These are phyloP conservation scores for Triticum dicoccoides DNA, from an alignment of 176 grass and related monocot genomes.

Conservation along the genomic window DNA sequence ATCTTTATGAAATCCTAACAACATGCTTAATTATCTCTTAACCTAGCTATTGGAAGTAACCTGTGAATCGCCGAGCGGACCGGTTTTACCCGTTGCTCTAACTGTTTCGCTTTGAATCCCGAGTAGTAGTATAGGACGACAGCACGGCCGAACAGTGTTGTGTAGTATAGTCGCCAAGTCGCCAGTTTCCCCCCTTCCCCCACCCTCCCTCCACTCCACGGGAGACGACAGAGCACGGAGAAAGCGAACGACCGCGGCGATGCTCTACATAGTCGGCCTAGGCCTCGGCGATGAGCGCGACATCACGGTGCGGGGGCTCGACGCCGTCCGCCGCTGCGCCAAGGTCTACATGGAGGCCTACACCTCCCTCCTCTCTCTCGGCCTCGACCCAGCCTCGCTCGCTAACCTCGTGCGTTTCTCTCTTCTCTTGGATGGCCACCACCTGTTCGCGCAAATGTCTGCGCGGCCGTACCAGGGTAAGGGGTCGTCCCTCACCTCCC, in stretches of 20 bases:
- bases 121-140: neutral
- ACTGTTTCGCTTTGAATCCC: too few relatives aligned
- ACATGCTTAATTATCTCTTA: too few relatives aligned
- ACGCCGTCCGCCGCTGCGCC: slow-evolving; percentile 62
- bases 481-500: neutral
- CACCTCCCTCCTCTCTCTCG: slow-evolving; percentile 89
- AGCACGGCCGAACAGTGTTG: neutral
- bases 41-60: too few relatives aligned
- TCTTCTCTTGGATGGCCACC: neutral
- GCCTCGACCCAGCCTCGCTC: slow-evolving; percentile 70
- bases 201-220: neutral
- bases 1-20: too few relatives aligned
- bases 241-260: slow-evolving; percentile 7
- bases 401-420: slow-evolving; percentile 50
- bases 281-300: slow-evolving; percentile 85
- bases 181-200: neutral
- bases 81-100: too few relatives aligned
- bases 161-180: neutral
- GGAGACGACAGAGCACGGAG: neutral
- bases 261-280: slow-evolving; percentile 95
- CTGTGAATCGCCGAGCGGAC: too few relatives aligned
- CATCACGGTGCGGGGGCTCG: slow-evolving; percentile 85
- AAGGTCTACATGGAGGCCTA: slow-evolving; percentile 94
- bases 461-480: neutral
- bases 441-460: slow-evolving; percentile 18